phyloP scores from a whole-genome alignment of 2,329 filamentous ascomycete species.

The Cercospora brassicicola region DNA sequence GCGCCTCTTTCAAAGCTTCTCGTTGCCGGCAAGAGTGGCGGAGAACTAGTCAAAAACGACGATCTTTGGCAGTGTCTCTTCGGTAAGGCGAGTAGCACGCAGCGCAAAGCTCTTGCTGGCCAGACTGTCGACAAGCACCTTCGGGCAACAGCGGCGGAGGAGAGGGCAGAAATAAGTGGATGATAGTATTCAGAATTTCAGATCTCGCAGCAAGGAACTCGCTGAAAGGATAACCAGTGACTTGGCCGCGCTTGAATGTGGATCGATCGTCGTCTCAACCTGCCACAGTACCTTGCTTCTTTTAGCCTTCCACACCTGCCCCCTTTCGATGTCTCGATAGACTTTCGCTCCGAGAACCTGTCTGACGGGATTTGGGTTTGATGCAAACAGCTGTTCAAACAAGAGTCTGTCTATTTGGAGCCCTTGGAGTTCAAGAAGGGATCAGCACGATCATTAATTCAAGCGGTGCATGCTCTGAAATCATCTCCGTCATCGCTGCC shows the following conservation, averaged over 20 bases:
- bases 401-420: not conserved
- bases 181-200: not conserved
- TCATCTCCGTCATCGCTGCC: not conserved
- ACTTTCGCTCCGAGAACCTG: not conserved
- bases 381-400: not conserved
- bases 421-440: not conserved
- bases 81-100: slow-evolving; percentile 50
- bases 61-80: slow-evolving; percentile 92
- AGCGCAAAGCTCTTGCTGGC: slow-evolving; percentile 33
- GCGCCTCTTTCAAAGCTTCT: slow-evolving; percentile 70
- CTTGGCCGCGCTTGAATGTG: too few species aligned
- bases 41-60: slow-evolving; percentile 74
- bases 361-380: not conserved
- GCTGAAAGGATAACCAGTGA: too few species aligned
- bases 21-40: slow-evolving; percentile 66
- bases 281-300: not conserved
- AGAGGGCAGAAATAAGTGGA: slow-evolving; percentile 1
- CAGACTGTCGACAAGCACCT: slow-evolving; percentile 53
- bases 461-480: not conserved
- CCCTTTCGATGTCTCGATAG: not conserved
- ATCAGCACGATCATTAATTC: not conserved
- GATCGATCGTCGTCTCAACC: too few species aligned
- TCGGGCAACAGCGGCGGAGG: slow-evolving; percentile 57
- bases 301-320: not conserved
- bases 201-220: not conserved